A percentile compares a stretch with the other conserved stretches of the same genome.
Evolutionary conservation across 129 eudicot species (phyloP).

Genomic region (Scalesia atractyloides): DNA sequence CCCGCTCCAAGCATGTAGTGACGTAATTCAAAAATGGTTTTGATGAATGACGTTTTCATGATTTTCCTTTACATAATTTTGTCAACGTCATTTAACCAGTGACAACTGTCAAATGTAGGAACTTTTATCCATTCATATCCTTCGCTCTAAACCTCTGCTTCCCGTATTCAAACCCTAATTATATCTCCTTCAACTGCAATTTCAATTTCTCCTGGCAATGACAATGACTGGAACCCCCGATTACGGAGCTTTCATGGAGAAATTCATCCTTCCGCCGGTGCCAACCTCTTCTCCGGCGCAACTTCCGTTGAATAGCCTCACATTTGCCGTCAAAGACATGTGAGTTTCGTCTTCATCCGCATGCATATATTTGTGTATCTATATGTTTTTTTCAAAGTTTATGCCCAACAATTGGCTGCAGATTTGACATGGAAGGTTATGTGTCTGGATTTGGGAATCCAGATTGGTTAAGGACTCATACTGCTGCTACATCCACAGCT

Average conservation of each 20-base stretch:
- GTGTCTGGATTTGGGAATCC: constrained; percentile 94
- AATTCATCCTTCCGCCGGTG: constrained; percentile 48
- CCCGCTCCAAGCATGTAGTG: no score
- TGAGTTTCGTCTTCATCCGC: constrained; percentile 28
- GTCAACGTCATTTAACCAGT: no score
- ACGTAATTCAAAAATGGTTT: no score
- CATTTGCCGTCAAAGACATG: constrained; percentile 95
- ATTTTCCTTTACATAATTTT: no score
- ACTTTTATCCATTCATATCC: constrained; percentile 20
- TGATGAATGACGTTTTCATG: no score
- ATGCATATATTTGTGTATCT: neutral
- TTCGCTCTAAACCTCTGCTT: neutral
- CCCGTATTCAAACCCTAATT: constrained; percentile 11
- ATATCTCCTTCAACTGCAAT: constrained; percentile 26
- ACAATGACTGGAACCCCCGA: constrained; percentile 40
- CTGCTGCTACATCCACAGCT: constrained; percentile 74
- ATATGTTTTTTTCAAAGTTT: neutral
- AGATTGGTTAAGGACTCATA: constrained; percentile 81
- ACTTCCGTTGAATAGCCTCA: constrained; percentile 64
- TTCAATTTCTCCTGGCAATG: neutral
- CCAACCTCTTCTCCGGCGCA: constrained; percentile 39
- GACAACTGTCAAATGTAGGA: no score
- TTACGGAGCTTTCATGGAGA: constrained; percentile 83
- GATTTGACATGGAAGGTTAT: constrained; percentile 86
- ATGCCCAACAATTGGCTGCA: constrained; percentile 30